A percentile compares a stretch with the other conserved stretches of the same genome.
Conservation (phyloP, 805 yeast genomes). For the Yarrowia sp. region DNA sequence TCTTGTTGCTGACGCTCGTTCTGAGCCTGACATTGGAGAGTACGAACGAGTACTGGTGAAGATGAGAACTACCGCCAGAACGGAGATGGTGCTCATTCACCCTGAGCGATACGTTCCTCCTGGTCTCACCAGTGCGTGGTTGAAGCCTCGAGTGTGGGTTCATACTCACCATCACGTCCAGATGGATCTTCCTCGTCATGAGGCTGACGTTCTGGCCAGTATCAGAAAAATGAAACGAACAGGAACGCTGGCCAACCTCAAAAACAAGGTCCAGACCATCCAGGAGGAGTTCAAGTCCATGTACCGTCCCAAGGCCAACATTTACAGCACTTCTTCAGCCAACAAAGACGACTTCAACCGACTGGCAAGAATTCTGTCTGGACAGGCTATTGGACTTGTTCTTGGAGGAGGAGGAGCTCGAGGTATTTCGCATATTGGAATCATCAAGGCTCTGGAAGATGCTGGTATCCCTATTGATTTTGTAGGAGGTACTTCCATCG, state of each 20-base stretch:
- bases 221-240: slow-evolving; percentile 26
- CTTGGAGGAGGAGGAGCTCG: slow-evolving; percentile 98
- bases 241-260: slow-evolving; percentile 32
- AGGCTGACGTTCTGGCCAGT: slow-evolving; percentile 30
- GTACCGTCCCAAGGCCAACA: slow-evolving; percentile 33
- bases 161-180: slow-evolving; percentile 91
- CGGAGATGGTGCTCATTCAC: slow-evolving; percentile 81
- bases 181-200: slow-evolving; percentile 41
- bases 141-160: slow-evolving; percentile 83
- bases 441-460: slow-evolving; percentile 84
- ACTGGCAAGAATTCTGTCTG: slow-evolving; percentile 82
- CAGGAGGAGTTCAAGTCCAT: slow-evolving; percentile 37
- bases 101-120: slow-evolving; percentile 78
- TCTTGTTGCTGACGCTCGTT: slow-evolving; percentile 77
- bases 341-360: slow-evolving; percentile 81
- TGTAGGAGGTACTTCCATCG: slow-evolving; percentile 95
- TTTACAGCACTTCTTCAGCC: slow-evolving; percentile 40
- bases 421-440: slow-evolving; percentile 89
- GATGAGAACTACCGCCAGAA: slow-evolving; percentile 77
- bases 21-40: slow-evolving; percentile 74
- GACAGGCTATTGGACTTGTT: slow-evolving; percentile 90
- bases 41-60: slow-evolving; percentile 74
- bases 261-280: slow-evolving; percentile 36
- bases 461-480: slow-evolving; percentile 91
- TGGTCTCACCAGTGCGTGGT: slow-evolving; percentile 82